Evolutionary conservation across 345 rosid species (phyloP), one percentile per base, ranked within the genome.

Genomic region (Passiflora organensis): DNA sequence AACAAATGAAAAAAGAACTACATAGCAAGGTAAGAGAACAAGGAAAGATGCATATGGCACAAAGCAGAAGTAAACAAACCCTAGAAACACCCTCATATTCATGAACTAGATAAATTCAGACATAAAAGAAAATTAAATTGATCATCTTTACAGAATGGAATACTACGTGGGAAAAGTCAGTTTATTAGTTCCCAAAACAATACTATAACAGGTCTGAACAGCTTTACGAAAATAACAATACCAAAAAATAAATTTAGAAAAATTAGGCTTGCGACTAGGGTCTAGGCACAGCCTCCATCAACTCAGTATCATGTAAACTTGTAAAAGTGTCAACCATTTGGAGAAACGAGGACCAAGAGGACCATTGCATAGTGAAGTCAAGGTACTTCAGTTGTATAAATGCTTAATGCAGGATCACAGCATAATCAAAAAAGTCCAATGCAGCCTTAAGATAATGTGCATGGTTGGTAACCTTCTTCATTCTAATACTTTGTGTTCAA

Each of bases 1-100:
- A 50, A n/a, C n/a, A n/a, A n/a, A n/a, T n/a, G n/a, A n/a, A 66
- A 65, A 71, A 32, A 43, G 48, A 48, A 21, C 28, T 47, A 69
- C 3, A 74, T 18, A 57, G 24, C 68, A 49, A 60, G 43, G 55
- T 32, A 54, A 57, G 56, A 56, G 28, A 48, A 49, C 13, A 32
- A 43, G 44, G 32, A 44, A 45, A 54, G 41, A 48, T 56, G 58
- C 13, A 23, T 39, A 56, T 53, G 14, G 49, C 16, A 20, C 46
- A 34, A 10, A 11, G 49, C 13, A 53, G 25, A 25, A 54, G 50
- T 4, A 32, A 36, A 48, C 13, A 21, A 42, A 15, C 32, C 46
- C 6, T 45, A 13, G 24, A 18, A 19, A 32, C 10, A 22, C 43
- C 16, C 18, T 42, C n/a, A 61, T n/a, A 17, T 34, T 28, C 48